Conservation (phyloP, 768 basidiomycete species). For the Russula vinacea region DNA sequence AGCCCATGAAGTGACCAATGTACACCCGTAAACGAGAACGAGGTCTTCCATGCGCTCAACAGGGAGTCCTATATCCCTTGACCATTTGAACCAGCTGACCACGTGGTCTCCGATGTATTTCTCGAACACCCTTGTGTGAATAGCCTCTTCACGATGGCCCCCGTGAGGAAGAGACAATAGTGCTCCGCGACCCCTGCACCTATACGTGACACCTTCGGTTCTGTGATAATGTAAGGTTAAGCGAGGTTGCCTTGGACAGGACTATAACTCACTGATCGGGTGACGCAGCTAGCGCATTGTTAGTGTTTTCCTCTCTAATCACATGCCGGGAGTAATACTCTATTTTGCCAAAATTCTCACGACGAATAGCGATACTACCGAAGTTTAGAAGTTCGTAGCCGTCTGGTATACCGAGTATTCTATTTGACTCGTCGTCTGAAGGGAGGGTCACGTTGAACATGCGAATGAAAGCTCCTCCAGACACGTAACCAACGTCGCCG, state of each 20-base stretch:
- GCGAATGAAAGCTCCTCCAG: constrained; percentile 22
- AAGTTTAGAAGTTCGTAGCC: background rate
- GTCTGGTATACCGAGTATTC: background rate
- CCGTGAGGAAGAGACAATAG: background rate
- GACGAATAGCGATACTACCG: background rate
- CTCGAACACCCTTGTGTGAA: background rate
- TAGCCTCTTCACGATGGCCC: background rate
- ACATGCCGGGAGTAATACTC: constrained; percentile 4
- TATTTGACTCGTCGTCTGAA: background rate
- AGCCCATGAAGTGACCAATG: constrained; percentile 11
- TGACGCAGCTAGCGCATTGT: background rate
- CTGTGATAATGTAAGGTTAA: background rate
- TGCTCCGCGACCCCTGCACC: constrained; percentile 1
- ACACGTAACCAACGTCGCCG: constrained; percentile 29
- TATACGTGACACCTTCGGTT: background rate
- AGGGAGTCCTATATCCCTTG: background rate
- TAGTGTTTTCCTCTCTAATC: background rate
- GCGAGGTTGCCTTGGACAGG: background rate
- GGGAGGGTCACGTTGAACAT: constrained; percentile 25
- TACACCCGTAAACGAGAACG: constrained; percentile 17
- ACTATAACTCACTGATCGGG: background rate
- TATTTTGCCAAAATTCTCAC: background rate
- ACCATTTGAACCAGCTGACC: constrained; percentile 2
- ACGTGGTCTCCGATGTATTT: constrained; percentile 3
- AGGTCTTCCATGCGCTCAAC: constrained; percentile 18